Evolutionary conservation across 148 eudicot species (phyloP), one percentile per base, ranked within the genome.

Genomic region (Euryodendron excelsum): DNA sequence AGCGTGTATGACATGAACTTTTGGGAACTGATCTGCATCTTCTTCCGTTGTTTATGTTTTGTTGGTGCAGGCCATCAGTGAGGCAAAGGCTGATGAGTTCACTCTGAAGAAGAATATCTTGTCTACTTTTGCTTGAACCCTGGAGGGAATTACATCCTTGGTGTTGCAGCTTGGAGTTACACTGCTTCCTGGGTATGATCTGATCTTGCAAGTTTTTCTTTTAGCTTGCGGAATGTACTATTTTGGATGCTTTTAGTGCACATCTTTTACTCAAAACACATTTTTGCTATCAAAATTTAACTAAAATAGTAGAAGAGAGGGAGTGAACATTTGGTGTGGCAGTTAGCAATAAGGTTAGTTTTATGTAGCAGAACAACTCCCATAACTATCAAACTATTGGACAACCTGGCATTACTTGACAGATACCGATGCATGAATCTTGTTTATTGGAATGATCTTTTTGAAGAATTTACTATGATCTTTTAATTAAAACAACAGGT

Each of bases 81-180:
- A 86, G 23, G 73, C 84, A 20, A 96, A 96, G 90, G 89, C 94
- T 34, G 99, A 96, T 80, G 98, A 96, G 82, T 93, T 96, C 88
- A 88, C 91, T 12, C 78, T 96, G 74, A 96, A 96, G 99, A 96
- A 93, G 92, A 96, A 96, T 64, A 91, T 96, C 74, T 80, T 93
- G 36, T 76, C 86, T 21, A 70, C 88, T 67, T 96, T 91, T 73
- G 91, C 90, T 41, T 89, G 66, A 91, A 74, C 30, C 2, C n/a
- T 27, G 56, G 39, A 39, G 69, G 34, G 28, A n/a, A 48, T 48
- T 48, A 10, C 28, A 27, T 45, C 34, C 36, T 6, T 14, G 21
- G 45, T 62, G 36, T 14, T 59, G 41, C 60, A 15, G 21, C 36
- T 14, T 11, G 37, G 52, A 27, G 39, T 61, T 44, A 18, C 37